These are phyloP conservation scores for Cucurbita pepo DNA, from an alignment of 306 rosid species.

Conservation along the genomic window DNA sequence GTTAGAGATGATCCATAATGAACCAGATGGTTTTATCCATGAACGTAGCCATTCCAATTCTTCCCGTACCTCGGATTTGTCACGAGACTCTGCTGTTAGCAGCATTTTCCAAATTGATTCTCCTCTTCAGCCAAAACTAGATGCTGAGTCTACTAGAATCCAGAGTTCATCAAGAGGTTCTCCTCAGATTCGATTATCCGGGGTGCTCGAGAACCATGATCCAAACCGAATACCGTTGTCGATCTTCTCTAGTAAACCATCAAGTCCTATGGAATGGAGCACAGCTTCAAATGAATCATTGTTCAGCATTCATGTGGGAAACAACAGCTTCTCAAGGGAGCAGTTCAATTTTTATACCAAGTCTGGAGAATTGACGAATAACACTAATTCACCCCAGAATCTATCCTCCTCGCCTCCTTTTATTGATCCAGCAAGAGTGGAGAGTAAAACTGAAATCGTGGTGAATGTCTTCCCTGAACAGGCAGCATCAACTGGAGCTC, in stretches of 20 bases:
- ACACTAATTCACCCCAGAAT: not conserved
- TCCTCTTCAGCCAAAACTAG: not conserved
- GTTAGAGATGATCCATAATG: not conserved
- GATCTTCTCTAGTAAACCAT: conserved; percentile 5
- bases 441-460: not conserved
- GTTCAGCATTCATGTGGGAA: conserved; percentile 13
- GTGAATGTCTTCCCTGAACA: not conserved
- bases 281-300: conserved; percentile 11
- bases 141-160: not conserved
- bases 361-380: conserved; percentile 4
- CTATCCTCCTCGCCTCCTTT: not conserved
- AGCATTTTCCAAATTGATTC: not conserved
- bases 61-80: not conserved
- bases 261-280: conserved; percentile 14
- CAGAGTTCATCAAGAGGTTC: not conserved
- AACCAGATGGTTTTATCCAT: not conserved
- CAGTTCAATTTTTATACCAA: conserved; percentile 1
- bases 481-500: not conserved
- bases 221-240: conserved; percentile 4
- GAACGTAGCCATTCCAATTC: not conserved
- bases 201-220: not conserved
- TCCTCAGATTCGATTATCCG: not conserved
- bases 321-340: conserved; percentile 11
- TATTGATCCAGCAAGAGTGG: not conserved
- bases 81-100: not conserved